Evolutionary conservation across 495 filamentous ascomycete genomes (phyloP), one percentile per base, ranked within the genome.

Genomic region (Penicillium goetzii): DNA sequence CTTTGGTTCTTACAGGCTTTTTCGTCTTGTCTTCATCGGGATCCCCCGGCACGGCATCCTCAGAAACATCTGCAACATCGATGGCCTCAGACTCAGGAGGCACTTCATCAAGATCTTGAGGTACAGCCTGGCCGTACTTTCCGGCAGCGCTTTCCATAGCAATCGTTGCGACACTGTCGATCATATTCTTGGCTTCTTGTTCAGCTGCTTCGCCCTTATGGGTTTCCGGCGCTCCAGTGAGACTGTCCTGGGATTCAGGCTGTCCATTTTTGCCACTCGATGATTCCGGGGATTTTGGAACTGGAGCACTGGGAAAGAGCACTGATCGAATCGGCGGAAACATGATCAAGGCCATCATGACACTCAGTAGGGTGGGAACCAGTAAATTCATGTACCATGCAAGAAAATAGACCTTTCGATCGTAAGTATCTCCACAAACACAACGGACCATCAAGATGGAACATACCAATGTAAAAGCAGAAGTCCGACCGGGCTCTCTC

Each of bases 151-250:
- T 90, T 53, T 87, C 87, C 40, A 95, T 77, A 0, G 90, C 90
- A 10, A 96, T 86, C 3, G 83, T 84, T 7, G 90, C 88, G 58
- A 95, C 87, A 32, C 88, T 85, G 63, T 88, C 89, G 36, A 95
- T 86, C 63, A 97, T 87, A 65, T 92, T 93, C 64, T 81, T 87
- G 3, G 92, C 92, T 72, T 96, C 92, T 62, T 89, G 85, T 70
- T 97, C 92, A 6, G 92, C 91, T 0, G 92, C 90, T 72, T 96
- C 92, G 19, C 92, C 92, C 67, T 92, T 89, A 71, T 92, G 87
- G 58, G 88, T 90, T 75, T 96, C 91, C 0, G 91, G 89, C 0
- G 89, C 92, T 19, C 92, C 92, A 0, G 92, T 96, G 5, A 89
- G 79, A 62, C 88, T 93, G 59, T 92, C 91, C 26, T 90, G 84